These are phyloP conservation scores for Chaetomium strumarium DNA, from an alignment of 2,329 filamentous ascomycete species.

Conservation along the genomic window DNA sequence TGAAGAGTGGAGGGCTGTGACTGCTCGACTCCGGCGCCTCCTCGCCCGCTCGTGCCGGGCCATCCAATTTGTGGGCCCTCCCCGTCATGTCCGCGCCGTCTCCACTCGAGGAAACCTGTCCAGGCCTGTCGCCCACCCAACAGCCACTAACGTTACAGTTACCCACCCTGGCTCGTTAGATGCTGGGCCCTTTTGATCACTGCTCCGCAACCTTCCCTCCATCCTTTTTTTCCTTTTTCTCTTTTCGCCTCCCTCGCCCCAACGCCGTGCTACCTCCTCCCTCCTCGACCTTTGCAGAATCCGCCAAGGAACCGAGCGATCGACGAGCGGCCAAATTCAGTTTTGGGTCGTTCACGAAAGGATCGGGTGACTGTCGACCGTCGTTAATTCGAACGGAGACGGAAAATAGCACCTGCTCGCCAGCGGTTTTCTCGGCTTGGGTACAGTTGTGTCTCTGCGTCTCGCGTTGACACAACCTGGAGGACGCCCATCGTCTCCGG, in stretches of 20 bases:
- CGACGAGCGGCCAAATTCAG: conserved; percentile 34
- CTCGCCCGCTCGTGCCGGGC: conserved; percentile 14
- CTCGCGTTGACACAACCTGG: conserved; percentile 12
- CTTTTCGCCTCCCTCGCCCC: conserved; percentile 16
- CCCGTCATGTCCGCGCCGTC: not conserved
- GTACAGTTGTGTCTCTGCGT: conserved; percentile 19
- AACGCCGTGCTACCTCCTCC: conserved; percentile 21
- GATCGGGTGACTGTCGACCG: conserved; percentile 25
- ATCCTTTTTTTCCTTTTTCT: conserved; percentile 22
- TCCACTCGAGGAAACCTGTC: conserved; percentile 5
- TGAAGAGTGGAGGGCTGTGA: no score
- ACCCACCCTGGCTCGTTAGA: conserved; percentile 10
- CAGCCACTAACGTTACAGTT: conserved; percentile 8
- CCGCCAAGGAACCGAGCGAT: conserved; percentile 22
- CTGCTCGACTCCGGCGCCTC: conserved; percentile 2
- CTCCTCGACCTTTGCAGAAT: conserved; percentile 22
- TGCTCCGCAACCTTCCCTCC: conserved; percentile 8
- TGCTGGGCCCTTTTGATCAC: conserved; percentile 8
- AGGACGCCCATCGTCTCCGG: conserved; percentile 14
- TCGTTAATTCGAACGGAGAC: conserved; percentile 21
- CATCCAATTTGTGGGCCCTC: conserved; percentile 13
- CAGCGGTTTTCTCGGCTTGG: conserved; percentile 22
- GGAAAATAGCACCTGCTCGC: conserved; percentile 14
- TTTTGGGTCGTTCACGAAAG: conserved; percentile 34
- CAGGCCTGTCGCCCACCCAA: conserved; percentile 14